These are phyloP conservation scores for Rhodosporidiobolus sp. DNA, from an alignment of 768 basidiomycete genomes.

Conservation along the genomic window DNA sequence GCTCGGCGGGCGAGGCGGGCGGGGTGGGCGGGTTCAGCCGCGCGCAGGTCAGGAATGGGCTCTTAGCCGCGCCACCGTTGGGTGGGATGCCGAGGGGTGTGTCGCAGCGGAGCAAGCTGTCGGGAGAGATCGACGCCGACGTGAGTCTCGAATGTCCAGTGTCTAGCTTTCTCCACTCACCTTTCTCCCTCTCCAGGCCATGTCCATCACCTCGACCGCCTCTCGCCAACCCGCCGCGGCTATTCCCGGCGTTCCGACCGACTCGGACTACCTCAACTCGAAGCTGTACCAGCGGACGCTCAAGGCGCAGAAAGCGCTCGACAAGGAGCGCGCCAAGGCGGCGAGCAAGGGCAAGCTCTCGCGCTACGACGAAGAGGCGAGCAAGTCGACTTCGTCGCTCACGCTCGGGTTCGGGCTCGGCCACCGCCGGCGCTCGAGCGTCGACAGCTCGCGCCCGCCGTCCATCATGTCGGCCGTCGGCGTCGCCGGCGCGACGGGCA, in stretches of 20 bases:
- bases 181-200: neutral
- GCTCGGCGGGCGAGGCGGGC: conserved; percentile 11
- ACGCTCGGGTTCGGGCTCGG: neutral
- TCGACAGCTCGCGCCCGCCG: neutral
- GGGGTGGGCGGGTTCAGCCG: neutral
- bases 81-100: neutral
- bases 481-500: conserved; percentile 5
- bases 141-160: neutral
- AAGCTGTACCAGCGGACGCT: conserved; percentile 38
- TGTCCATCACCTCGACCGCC: conserved; percentile 8
- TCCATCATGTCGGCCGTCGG: conserved; percentile 24
- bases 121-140: conserved; percentile 34
- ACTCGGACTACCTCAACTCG: conserved; percentile 36
- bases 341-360: conserved; percentile 32
- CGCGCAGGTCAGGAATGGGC: conserved; percentile 22
- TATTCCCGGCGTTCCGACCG: conserved; percentile 17
- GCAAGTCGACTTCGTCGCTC: conserved; percentile 20
- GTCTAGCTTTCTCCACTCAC: neutral
- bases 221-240: neutral
- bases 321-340: conserved; percentile 37
- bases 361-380: conserved; percentile 28
- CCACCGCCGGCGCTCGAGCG: neutral
- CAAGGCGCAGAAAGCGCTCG: conserved; percentile 39
- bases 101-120: conserved; percentile 31
- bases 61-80: neutral